These are phyloP conservation scores for Tricholoma matsutake DNA, from an alignment of 768 basidiomycete species.

Conservation along the genomic window DNA sequence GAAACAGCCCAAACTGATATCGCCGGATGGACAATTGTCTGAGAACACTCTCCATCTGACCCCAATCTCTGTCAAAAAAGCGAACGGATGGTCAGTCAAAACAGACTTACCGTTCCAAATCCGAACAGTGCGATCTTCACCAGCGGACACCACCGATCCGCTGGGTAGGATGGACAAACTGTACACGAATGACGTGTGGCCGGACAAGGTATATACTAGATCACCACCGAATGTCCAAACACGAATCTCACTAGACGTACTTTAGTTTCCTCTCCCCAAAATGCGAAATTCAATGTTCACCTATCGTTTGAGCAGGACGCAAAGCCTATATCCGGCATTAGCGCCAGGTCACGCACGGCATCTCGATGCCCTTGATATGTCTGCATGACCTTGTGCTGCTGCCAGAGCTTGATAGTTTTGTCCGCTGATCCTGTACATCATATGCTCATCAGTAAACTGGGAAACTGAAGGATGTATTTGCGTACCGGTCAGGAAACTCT, in stretches of 20 bases:
- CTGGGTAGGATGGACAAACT: conserved; percentile 77
- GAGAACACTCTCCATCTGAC: conserved; percentile 81
- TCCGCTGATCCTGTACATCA: conserved; percentile 80
- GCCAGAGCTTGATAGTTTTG: conserved; percentile 89
- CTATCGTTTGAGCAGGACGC: conserved; percentile 96
- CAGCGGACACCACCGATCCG: conserved; percentile 84
- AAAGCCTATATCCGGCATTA: conserved; percentile 85
- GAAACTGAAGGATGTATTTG: background rate
- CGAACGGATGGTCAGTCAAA: background rate
- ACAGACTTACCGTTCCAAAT: conserved; percentile 77
- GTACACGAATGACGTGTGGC: conserved; percentile 97
- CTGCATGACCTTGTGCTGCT: conserved; percentile 66
- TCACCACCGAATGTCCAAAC: conserved; percentile 89
- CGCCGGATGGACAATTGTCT: conserved; percentile 89
- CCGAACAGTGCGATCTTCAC: conserved; percentile 91
- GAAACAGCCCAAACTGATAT: conserved; percentile 97
- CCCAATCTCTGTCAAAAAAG: background rate
- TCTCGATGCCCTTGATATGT: conserved; percentile 88
- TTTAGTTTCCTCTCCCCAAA: background rate
- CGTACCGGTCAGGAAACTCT: conserved; percentile 77
- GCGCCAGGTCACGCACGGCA: conserved; percentile 82
- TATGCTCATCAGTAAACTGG: background rate
- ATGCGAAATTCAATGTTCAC: conserved; percentile 34
- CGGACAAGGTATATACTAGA: conserved; percentile 73
- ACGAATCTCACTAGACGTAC: conserved; percentile 69